Evolutionary conservation across 192 early-diverging fungal genomes (phyloP).

Genomic region (Backusella tuberculispora): DNA sequence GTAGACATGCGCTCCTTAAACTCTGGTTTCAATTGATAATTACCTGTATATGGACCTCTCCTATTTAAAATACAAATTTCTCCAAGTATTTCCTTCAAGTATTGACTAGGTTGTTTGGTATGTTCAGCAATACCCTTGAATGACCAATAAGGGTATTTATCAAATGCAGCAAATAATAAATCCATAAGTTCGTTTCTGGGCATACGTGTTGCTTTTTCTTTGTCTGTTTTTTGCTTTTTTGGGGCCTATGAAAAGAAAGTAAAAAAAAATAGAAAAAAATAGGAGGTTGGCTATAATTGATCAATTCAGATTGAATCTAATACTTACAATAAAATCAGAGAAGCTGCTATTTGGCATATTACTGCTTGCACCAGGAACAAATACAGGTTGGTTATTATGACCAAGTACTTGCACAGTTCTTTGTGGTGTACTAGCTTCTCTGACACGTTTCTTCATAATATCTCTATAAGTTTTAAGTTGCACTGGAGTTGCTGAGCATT

Average conservation of each 20-base stretch:
- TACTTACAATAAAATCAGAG: conserved; percentile 35
- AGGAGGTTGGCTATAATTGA: background rate
- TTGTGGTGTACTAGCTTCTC: conserved; percentile 57
- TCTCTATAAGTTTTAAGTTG: conserved; percentile 62
- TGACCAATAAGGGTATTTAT: conserved; percentile 79
- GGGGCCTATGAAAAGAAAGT: conserved; percentile 7
- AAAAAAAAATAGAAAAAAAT: background rate
- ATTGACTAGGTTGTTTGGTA: conserved; percentile 80
- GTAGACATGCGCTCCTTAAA: conserved; percentile 57
- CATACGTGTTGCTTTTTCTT: conserved; percentile 85
- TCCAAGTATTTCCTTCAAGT: conserved; percentile 80
- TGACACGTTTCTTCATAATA: conserved; percentile 69
- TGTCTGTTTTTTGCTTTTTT: conserved; percentile 39
- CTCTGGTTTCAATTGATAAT: conserved; percentile 87
- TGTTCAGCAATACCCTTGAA: conserved; percentile 85
- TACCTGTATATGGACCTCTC: conserved; percentile 79
- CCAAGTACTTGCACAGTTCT: conserved; percentile 55
- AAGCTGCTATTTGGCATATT: conserved; percentile 40
- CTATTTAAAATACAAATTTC: conserved; percentile 85
- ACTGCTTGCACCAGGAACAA: conserved; percentile 46
- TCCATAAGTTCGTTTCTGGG: conserved; percentile 83
- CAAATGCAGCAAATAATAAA: conserved; percentile 81
- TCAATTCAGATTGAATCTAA: background rate
- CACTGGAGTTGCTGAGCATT: conserved; percentile 67
- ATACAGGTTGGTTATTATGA: conserved; percentile 49